Base-by-base conservation (phyloP, 2,329 filamentous ascomycete species). In the Diplodia scrobiculata region DNA sequence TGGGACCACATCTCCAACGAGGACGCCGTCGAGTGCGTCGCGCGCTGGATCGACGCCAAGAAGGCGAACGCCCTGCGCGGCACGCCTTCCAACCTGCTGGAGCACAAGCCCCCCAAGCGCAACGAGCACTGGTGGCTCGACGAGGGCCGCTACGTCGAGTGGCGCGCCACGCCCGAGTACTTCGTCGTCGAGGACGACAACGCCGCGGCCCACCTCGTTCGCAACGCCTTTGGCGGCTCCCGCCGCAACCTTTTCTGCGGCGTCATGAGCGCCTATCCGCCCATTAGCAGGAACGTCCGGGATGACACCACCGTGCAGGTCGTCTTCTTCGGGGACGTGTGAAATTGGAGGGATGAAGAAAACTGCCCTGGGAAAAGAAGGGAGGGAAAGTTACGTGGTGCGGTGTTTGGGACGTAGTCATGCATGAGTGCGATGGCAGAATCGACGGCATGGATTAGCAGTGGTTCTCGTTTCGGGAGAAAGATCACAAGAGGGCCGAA, bases 1-100 rank as follows among this genome's bases (percentile, higher is more conserved):
- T 91, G 88, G 83, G 86, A 90, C 68, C 79, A 79, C 58, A 81
- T 89, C 25, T 81, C 80, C 11, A 87, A 77, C 68, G 79, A 84
- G 51, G 79, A 88, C 69, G 86, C 85, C 0, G 86, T 89, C 0
- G 78, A 82, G 25, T 81, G 87, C 34, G 83, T 88, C 0, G 79
- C 80, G 45, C 79, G 77, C 67, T 91, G 87, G 86, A 72, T 84
- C 11, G 77, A 77, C 27, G 75, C 77, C 41, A 73, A 72, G n/a
- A 71, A 71, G 7, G 70, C 67, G 19, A 65, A 67, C 13, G 63
- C 19, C 36, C 9, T 50, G 25, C 19, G 11, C 29, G 66, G 11
- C 70, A 71, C 5, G 67, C 64, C 4, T 48, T 17, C 45, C 25
- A 7, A 13, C 38, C 6, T 14, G 7, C 27, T 11, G 14, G 13